A percentile compares a stretch with the other conserved stretches of the same genome.
Conservation (phyloP, 495 filamentous ascomycete species). For the Penicillium pulvis region DNA sequence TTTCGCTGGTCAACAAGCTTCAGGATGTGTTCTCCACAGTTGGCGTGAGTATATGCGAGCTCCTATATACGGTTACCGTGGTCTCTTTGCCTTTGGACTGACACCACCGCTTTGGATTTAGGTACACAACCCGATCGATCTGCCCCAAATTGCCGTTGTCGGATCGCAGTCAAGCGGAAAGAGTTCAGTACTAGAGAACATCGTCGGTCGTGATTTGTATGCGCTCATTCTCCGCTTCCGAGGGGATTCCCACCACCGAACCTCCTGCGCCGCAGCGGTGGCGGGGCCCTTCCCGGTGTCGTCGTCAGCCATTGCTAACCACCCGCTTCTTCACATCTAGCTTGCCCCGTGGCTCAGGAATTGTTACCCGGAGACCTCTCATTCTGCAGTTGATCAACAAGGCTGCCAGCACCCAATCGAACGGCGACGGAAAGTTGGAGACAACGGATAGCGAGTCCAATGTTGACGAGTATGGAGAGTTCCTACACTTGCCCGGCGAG, state of each 20-base stretch:
- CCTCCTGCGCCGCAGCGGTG: constrained; percentile 13
- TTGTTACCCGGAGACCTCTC: constrained; percentile 94
- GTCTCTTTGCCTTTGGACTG: constrained; percentile 24
- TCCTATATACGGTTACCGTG: constrained; percentile 9
- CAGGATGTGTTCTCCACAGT: constrained; percentile 99
- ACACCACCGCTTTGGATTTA: constrained; percentile 43
- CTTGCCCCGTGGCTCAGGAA: constrained; percentile 95
- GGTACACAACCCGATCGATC: constrained; percentile 97
- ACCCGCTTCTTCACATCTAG: constrained; percentile 48
- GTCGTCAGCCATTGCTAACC: constrained; percentile 30
- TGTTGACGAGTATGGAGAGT: constrained; percentile 97
- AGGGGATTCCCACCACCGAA: neutral
- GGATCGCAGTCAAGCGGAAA: constrained; percentile 99
- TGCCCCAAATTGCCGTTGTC: constrained; percentile 98
- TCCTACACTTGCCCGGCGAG: constrained; percentile 96
- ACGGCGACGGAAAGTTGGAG: constrained; percentile 71
- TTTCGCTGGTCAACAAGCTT: constrained; percentile 97
- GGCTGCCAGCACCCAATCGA: constrained; percentile 60
- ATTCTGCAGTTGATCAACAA: constrained; percentile 98
- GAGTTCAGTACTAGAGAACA: constrained; percentile 99
- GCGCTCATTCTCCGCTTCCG: constrained; percentile 26
- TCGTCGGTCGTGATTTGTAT: constrained; percentile 98
- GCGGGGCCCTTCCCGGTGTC: constrained; percentile 18
- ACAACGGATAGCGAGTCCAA: constrained; percentile 84
- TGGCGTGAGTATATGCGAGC: constrained; percentile 65